Evolutionary conservation across 2,329 filamentous ascomycete genomes (phyloP), one percentile per base, ranked within the genome.

Genomic region (Colletotrichum cereale): DNA sequence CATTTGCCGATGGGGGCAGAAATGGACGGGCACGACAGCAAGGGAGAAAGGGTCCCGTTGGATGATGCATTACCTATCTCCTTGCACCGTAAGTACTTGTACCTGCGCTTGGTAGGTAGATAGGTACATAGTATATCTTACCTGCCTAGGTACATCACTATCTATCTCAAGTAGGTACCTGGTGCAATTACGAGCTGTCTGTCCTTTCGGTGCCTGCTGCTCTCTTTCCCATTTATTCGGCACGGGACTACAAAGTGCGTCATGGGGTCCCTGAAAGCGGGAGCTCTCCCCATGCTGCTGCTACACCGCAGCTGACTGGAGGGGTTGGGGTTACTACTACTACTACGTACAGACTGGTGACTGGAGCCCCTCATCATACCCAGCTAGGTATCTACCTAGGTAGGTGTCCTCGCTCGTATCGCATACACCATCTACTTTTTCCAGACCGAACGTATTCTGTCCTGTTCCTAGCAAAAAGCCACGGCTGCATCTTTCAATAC

Each of bases 211-310:
- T 40, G 38, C 38, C 34, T n/a, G n/a, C 48, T 52, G 52, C 52
- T 34, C 24, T 50, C 47, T n/a, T n/a, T n/a, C 55, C 66, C 60
- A 64, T 67, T 31, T 53, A 61, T 24, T 24, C 44, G 44, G 24
- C 61, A 69, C 67, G 55, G 67, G 63, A 67, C 56, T 63, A 55
- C 29, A 44, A 70, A 52, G 29, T 67, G 67, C 67, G 67, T 70
- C 67, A 70, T 70, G 63, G 56, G 66, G 63, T 70, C 62, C 67
- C 62, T 61, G 55, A 21, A 55, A 36, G 44, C 56, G 26, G 56
- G 66, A 57, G 52, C 50, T 68, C 60, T 42, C 34, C 47, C 34
- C 42, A 57, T 36, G 42, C 55, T 36, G 42, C 40, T 53, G 36
- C 40, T 53, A 26, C 24, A 50, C 24, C 55, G 18, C 61, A 65